Percentiles rank a stretch among this genome's conserved stretches.
Evolutionary conservation across 148 eudicot genomes (phyloP).

Genomic region (Camellia granthamiana): DNA sequence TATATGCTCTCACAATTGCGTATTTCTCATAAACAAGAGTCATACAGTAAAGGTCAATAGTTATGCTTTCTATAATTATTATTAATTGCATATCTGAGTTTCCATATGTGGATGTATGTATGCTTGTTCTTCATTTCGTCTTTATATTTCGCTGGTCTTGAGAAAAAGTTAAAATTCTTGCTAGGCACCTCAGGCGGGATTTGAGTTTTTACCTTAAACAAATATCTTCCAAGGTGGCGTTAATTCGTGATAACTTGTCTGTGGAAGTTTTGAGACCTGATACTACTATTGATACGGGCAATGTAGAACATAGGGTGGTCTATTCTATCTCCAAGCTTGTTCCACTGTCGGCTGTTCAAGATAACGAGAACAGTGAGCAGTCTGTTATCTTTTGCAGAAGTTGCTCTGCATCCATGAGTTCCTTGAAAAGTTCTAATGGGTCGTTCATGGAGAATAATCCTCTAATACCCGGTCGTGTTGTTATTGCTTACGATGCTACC

Average conservation of each 20-base stretch:
- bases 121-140: neutral
- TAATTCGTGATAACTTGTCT: conserved; percentile 32
- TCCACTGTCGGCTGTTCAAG: conserved; percentile 21
- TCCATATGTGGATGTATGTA: neutral
- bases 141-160: neutral
- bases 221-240: conserved; percentile 38
- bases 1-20: too few relatives aligned
- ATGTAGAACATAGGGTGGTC: conserved; percentile 28
- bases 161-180: neutral
- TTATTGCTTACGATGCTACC: conserved; percentile 37
- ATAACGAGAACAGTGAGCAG: conserved; percentile 23
- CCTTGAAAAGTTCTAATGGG: conserved; percentile 26
- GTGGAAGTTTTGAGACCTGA: conserved; percentile 15
- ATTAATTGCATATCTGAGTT: too few relatives aligned
- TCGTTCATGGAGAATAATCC: neutral
- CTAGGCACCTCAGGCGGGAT: conserved; percentile 42
- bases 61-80: too few relatives aligned
- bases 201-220: conserved; percentile 31
- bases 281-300: conserved; percentile 22
- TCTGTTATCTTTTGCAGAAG: conserved; percentile 19
- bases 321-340: conserved; percentile 35
- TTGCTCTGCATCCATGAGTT: conserved; percentile 22
- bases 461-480: conserved; percentile 30
- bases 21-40: too few relatives aligned
- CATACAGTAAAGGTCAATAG: too few relatives aligned